Conservation (phyloP, 1,284 basidiomycete species). For the Testicularia cyperi region DNA sequence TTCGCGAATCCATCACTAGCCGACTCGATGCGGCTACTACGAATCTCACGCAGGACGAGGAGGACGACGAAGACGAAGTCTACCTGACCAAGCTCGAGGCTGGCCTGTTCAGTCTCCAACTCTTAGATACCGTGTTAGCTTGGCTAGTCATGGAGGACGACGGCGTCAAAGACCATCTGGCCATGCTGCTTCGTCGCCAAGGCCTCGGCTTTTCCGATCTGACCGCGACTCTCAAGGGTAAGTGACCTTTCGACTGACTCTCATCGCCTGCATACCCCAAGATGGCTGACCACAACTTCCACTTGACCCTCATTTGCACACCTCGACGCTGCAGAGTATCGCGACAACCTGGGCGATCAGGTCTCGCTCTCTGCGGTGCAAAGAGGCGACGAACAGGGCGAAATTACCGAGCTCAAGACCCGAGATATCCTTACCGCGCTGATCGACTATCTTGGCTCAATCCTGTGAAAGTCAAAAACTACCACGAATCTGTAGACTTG, state of each 20-base stretch:
- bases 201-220: slow-evolving; percentile 15
- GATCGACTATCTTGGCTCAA: slow-evolving; percentile 34
- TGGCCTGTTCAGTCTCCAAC: slow-evolving; percentile 85
- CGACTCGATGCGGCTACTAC: slow-evolving; percentile 70
- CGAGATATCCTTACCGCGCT: slow-evolving; percentile 46
- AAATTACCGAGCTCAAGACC: slow-evolving; percentile 13
- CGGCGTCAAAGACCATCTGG: slow-evolving; percentile 63
- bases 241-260: no score
- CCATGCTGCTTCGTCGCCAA: slow-evolving; percentile 20
- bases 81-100: slow-evolving; percentile 81
- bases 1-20: slow-evolving; percentile 71
- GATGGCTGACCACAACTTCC: no score
- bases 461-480: no score
- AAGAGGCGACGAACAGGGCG: background rate
- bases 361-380: slow-evolving; percentile 2
- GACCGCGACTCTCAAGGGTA: slow-evolving; percentile 14
- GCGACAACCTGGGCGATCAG: slow-evolving; percentile 46
- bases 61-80: slow-evolving; percentile 72
- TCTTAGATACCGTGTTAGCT: slow-evolving; percentile 85
- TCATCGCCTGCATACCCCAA: no score
- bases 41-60: slow-evolving; percentile 68
- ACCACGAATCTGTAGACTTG: no score
- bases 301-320: no score
- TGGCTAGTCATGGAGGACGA: slow-evolving; percentile 99
- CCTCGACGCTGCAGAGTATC: slow-evolving; percentile 40